Evolutionary conservation across 345 rosid genomes (phyloP).

Genomic region (Eutrema heterophyllum): DNA sequence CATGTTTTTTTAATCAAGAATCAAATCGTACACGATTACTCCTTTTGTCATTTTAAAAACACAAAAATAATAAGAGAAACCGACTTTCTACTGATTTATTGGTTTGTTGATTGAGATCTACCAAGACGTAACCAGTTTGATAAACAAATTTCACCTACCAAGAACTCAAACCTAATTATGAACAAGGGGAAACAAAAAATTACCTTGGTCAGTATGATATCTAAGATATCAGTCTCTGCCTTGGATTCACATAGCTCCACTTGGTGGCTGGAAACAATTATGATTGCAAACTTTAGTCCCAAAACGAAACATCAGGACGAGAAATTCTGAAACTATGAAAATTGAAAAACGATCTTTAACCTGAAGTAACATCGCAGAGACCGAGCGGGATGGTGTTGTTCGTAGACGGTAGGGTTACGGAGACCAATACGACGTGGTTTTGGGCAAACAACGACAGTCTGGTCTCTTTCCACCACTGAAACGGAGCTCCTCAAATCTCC

Average conservation of each 20-base stretch:
- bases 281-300: not conserved
- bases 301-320: not conserved
- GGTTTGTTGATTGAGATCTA: slow-evolving; percentile 5
- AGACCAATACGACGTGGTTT: slow-evolving; percentile 72
- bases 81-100: slow-evolving; percentile 7
- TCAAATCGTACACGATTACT: slow-evolving; percentile 30
- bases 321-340: not conserved
- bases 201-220: slow-evolving; percentile 82
- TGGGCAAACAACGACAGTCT: slow-evolving; percentile 65
- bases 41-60: not conserved
- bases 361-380: slow-evolving; percentile 62
- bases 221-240: slow-evolving; percentile 70
- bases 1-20: slow-evolving; percentile 17
- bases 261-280: slow-evolving; percentile 49
- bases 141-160: slow-evolving; percentile 24
- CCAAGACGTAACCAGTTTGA: slow-evolving; percentile 20
- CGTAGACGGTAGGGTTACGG: slow-evolving; percentile 3
- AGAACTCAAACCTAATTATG: not conserved
- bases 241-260: slow-evolving; percentile 49
- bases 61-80: not conserved
- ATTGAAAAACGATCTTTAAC: slow-evolving; percentile 14
- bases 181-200: not conserved
- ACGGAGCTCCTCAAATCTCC: slow-evolving; percentile 51
- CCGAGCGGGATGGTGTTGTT: slow-evolving; percentile 41
- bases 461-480: slow-evolving; percentile 41